These are phyloP conservation scores for Pythium rhizo-oryzae DNA, from an alignment of 352 stramenopile species.

Conservation along the genomic window DNA sequence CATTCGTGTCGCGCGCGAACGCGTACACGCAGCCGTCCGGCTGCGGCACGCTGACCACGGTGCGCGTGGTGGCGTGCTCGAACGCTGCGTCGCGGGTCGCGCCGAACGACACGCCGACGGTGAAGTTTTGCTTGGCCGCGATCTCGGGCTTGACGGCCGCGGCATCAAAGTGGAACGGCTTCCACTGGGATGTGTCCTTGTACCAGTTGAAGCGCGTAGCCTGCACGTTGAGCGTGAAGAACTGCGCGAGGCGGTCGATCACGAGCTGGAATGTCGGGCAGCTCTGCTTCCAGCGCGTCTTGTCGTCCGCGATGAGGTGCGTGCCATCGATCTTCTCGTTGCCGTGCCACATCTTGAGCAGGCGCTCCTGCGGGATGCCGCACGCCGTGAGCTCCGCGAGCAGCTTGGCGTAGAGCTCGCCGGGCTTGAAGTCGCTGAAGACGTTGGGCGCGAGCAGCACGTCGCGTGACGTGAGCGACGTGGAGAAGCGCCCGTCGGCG, in stretches of 20 bases:
- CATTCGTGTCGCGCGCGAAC: slow-evolving; percentile 94
- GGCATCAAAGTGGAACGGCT: slow-evolving; percentile 93
- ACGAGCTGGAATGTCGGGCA: slow-evolving; percentile 86
- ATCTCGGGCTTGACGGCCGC: slow-evolving; percentile 94
- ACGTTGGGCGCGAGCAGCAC: slow-evolving; percentile 72
- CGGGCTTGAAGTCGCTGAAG: slow-evolving; percentile 75
- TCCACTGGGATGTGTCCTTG: slow-evolving; percentile 93
- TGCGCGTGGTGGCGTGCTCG: slow-evolving; percentile 80
- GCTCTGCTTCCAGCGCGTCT: slow-evolving; percentile 72
- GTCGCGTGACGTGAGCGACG: slow-evolving; percentile 58
- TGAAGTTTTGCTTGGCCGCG: slow-evolving; percentile 94
- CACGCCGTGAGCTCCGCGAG: slow-evolving; percentile 65
- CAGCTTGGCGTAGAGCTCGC: slow-evolving; percentile 72
- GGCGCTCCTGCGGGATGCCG: slow-evolving; percentile 59
- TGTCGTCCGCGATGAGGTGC: slow-evolving; percentile 93
- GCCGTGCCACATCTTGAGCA: slow-evolving; percentile 86
- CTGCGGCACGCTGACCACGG: slow-evolving; percentile 93
- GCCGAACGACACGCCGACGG: slow-evolving; percentile 93
- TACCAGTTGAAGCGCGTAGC: slow-evolving; percentile 97
- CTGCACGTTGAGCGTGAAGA: slow-evolving; percentile 89
- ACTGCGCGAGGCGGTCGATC: slow-evolving; percentile 78
- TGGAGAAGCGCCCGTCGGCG: slow-evolving; percentile 60
- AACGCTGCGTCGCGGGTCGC: slow-evolving; percentile 92
- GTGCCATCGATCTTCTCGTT: slow-evolving; percentile 92
- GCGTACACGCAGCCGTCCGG: slow-evolving; percentile 93